Conservation (phyloP, 192 early-diverging fungal species). For the Phlyctochytrium arcticum region DNA sequence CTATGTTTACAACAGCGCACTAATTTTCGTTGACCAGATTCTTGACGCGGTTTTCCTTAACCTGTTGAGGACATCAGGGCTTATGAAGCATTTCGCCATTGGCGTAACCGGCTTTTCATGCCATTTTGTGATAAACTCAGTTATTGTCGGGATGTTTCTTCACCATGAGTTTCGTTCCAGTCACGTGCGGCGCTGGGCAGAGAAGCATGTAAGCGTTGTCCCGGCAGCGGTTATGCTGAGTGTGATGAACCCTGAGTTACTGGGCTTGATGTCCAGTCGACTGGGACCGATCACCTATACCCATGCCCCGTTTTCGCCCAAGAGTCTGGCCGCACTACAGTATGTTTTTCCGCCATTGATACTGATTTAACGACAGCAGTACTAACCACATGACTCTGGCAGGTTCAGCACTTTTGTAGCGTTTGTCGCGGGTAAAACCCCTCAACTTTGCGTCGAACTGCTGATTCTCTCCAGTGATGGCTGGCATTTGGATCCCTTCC, state of each 20-base stretch:
- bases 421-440: conserved; percentile 1
- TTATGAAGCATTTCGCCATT: conserved; percentile 3
- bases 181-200: conserved; percentile 3
- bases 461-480: conserved; percentile 5
- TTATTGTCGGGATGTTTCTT: background rate
- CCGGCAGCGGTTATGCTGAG: conserved; percentile 1
- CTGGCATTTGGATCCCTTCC: conserved; percentile 10
- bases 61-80: background rate
- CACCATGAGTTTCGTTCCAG: conserved; percentile 1
- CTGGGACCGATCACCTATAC: background rate
- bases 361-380: background rate
- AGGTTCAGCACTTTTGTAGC: conserved; percentile 15
- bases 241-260: conserved; percentile 5
- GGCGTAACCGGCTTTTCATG: background rate
- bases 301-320: conserved; percentile 6
- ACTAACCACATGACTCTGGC: background rate
- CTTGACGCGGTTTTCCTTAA: conserved; percentile 5
- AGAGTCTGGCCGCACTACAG: background rate
- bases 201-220: conserved; percentile 1
- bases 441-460: conserved; percentile 10
- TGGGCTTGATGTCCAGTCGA: conserved; percentile 1
- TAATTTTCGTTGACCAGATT: background rate
- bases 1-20: background rate
- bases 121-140: background rate
- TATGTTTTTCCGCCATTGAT: background rate